Evolutionary conservation across 2,329 filamentous ascomycete genomes (phyloP).

Genomic region (Drechslerella coelobrocha): DNA sequence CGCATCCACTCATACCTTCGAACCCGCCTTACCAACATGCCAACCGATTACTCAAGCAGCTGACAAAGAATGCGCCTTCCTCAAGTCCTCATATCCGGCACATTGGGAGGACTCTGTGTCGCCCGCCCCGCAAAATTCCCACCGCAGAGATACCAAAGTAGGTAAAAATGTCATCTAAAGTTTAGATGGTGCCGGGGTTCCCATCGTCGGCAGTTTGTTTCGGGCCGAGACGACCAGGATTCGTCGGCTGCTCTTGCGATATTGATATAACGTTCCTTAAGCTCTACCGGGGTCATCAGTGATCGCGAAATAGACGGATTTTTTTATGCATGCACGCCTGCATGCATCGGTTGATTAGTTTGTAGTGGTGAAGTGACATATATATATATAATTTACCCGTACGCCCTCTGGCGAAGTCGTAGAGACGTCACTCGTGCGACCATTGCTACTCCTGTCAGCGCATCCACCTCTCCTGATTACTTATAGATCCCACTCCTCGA

Average conservation of each 20-base stretch:
- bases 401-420: background rate
- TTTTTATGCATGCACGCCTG: too few species aligned
- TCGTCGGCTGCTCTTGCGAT: constrained; percentile 11
- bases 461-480: too few species aligned
- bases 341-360: too few species aligned
- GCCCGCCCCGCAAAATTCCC: constrained; percentile 23
- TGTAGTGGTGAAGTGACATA: too few species aligned
- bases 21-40: constrained; percentile 26
- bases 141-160: constrained; percentile 1
- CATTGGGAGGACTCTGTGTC: too few species aligned
- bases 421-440: background rate
- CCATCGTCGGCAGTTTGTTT: constrained; percentile 43
- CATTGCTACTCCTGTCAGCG: background rate
- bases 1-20: too few species aligned
- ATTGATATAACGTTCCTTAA: too few species aligned
- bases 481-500: too few species aligned
- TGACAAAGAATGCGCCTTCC: constrained; percentile 26
- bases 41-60: constrained; percentile 42
- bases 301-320: too few species aligned
- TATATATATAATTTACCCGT: background rate
- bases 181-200: background rate
- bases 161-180: background rate
- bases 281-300: too few species aligned
- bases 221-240: constrained; percentile 36
- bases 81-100: constrained; percentile 10